Evolutionary conservation across 2,329 filamentous ascomycete species (phyloP).

Genomic region (Neoscytalidium dimidiatum): DNA sequence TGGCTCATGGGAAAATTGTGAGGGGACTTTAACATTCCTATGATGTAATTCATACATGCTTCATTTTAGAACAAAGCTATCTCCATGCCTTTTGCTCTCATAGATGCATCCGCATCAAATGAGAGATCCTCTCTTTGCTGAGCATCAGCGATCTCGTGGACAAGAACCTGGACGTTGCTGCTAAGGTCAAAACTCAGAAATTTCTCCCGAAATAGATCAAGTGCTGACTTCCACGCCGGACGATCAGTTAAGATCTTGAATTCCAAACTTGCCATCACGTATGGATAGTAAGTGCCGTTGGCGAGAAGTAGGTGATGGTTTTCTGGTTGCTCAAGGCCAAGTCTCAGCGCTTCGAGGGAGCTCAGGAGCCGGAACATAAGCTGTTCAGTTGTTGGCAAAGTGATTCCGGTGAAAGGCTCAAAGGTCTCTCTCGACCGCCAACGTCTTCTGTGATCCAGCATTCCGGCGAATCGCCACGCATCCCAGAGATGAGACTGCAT

Average conservation of each 20-base stretch:
- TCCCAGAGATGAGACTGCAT: background rate
- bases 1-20: background rate
- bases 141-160: background rate
- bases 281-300: background rate
- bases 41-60: background rate
- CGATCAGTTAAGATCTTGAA: background rate
- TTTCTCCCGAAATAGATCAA: background rate
- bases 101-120: background rate
- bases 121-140: background rate
- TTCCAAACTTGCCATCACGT: background rate
- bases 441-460: background rate
- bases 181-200: background rate
- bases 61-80: background rate
- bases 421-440: too few relatives aligned
- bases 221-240: background rate
- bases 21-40: background rate
- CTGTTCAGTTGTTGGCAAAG: background rate
- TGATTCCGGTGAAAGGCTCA: background rate
- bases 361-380: background rate
- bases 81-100: background rate
- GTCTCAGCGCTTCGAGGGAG: background rate
- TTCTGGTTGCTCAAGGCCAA: background rate
- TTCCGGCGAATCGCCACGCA: background rate
- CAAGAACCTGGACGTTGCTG: background rate
- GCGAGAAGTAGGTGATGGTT: background rate